A percentile compares a stretch with the other conserved stretches of the same genome.
Evolutionary conservation across 2,329 filamentous ascomycete genomes (phyloP).

Genomic region (Monilinia vaccinii-corymbosi): DNA sequence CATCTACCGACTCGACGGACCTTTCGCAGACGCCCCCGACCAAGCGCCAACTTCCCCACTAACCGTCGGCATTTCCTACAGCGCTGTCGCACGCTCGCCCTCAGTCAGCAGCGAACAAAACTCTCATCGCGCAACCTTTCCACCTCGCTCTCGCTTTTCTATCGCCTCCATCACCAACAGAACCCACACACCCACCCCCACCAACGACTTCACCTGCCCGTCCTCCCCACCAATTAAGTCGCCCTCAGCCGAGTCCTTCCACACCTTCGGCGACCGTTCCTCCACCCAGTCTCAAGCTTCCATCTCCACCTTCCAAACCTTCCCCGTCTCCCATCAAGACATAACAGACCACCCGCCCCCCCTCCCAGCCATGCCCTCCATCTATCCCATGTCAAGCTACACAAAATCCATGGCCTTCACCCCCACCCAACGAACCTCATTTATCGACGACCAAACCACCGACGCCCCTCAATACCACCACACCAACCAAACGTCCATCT

Average conservation of each 20-base stretch:
- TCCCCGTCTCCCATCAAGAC: not conserved
- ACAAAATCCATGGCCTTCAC: not conserved
- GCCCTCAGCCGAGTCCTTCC: not conserved
- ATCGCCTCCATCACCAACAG: not conserved
- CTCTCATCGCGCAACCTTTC: not conserved
- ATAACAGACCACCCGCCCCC: not conserved
- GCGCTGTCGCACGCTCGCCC: not conserved
- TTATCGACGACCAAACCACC: not conserved
- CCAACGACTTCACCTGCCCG: not conserved
- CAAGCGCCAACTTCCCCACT: not conserved
- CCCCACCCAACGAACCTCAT: not conserved
- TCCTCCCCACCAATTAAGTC: not conserved
- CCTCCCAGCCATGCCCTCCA: not conserved
- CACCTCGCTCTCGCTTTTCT: not conserved
- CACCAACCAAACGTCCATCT: constrained; percentile 7
- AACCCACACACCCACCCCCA: not conserved
- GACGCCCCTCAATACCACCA: not conserved
- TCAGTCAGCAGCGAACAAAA: not conserved
- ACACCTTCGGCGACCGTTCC: not conserved
- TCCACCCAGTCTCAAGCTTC: constrained; percentile 2
- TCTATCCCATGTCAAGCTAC: not conserved
- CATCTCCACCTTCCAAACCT: not conserved
- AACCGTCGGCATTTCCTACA: not conserved
- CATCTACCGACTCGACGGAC: not conserved
- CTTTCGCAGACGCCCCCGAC: constrained; percentile 1